Percentiles rank a stretch among this genome's conserved stretches.
Conservation (phyloP, 2,329 filamentous ascomycete genomes). For the Dothideomycetes sp. region DNA sequence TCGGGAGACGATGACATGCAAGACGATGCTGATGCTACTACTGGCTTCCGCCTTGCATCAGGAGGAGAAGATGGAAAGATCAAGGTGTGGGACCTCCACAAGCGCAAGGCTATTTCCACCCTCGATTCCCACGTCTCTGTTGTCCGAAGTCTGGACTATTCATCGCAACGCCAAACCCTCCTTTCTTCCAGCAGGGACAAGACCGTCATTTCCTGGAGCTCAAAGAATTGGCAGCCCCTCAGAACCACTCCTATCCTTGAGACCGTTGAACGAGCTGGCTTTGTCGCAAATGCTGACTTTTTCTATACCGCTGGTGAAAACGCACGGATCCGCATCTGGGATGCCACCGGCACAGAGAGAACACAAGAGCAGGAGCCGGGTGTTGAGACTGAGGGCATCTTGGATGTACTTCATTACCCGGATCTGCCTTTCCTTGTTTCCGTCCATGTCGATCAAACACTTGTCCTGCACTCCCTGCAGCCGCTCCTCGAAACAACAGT, state of each 20-base stretch:
- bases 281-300: conserved; percentile 57
- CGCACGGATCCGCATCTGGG: conserved; percentile 76
- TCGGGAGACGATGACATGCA: conserved; percentile 37
- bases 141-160: conserved; percentile 79
- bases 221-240: conserved; percentile 69
- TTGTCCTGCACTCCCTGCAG: conserved; percentile 58
- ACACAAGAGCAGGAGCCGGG: conserved; percentile 59
- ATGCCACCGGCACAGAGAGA: conserved; percentile 64
- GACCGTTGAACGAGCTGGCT: conserved; percentile 72
- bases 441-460: conserved; percentile 79
- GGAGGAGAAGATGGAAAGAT: conserved; percentile 92
- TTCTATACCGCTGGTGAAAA: conserved; percentile 80
- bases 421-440: conserved; percentile 63
- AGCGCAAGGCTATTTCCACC: conserved; percentile 62
- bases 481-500: conserved; percentile 27
- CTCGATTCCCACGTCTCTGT: conserved; percentile 92
- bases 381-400: conserved; percentile 54
- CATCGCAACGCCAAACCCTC: conserved; percentile 58
- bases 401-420: conserved; percentile 57
- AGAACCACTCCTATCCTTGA: conserved; percentile 78
- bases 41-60: conserved; percentile 70
- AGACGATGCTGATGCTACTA: conserved; percentile 39
- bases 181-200: conserved; percentile 86
- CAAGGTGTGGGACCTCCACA: conserved; percentile 82
- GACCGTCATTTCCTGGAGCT: conserved; percentile 87